Evolutionary conservation across 2,329 filamentous ascomycete species (phyloP).

Genomic region (Penicillium freii): DNA sequence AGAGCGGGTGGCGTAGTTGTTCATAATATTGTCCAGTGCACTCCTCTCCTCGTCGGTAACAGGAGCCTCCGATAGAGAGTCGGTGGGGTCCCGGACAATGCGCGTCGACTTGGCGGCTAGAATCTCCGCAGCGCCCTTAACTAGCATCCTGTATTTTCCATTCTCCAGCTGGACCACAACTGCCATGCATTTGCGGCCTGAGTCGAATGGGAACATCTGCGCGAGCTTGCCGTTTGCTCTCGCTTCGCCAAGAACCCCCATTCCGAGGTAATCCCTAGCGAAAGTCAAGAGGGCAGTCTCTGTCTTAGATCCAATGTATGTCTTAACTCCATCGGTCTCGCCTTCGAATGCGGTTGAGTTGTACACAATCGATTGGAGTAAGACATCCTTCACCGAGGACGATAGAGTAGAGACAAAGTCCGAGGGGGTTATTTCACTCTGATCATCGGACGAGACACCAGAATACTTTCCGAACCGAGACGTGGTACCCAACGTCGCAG

Average conservation of each 20-base stretch:
- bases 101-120: constrained; percentile 47
- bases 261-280: constrained; percentile 63
- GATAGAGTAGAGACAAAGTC: constrained; percentile 57
- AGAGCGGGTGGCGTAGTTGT: constrained; percentile 73
- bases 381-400: constrained; percentile 53
- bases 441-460: constrained; percentile 28
- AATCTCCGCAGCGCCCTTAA: constrained; percentile 56
- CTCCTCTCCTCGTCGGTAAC: constrained; percentile 59
- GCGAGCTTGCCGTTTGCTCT: constrained; percentile 60
- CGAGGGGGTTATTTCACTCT: constrained; percentile 51
- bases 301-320: constrained; percentile 74
- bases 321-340: constrained; percentile 57
- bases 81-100: constrained; percentile 60
- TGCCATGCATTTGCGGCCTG: constrained; percentile 67
- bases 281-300: constrained; percentile 73
- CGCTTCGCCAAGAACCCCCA: constrained; percentile 61
- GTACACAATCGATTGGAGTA: constrained; percentile 64
- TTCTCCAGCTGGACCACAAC: constrained; percentile 58
- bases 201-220: constrained; percentile 60
- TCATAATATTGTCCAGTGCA: constrained; percentile 65
- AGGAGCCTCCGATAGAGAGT: constrained; percentile 52
- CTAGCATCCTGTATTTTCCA: constrained; percentile 56
- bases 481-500: constrained; percentile 53
- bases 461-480: constrained; percentile 46
- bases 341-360: constrained; percentile 71